Conservation (phyloP, 768 basidiomycete genomes). For the Sporobolomyces phaffii region DNA sequence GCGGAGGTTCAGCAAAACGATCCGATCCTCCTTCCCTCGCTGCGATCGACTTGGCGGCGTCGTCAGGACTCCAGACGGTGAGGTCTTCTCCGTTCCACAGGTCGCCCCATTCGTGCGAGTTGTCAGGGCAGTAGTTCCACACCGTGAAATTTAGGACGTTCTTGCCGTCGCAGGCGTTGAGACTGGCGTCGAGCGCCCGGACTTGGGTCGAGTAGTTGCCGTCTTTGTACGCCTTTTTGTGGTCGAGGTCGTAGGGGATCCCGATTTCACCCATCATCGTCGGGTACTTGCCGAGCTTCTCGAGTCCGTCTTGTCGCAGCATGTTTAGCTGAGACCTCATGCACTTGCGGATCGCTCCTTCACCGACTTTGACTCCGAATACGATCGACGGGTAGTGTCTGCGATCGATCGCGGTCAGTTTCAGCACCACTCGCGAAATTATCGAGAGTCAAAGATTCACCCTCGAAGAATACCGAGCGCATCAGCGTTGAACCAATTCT, state of each 20-base stretch:
- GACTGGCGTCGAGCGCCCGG: conserved; percentile 47
- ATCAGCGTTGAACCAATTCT: conserved; percentile 88
- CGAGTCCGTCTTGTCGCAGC: conserved; percentile 65
- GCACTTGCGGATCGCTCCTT: conserved; percentile 68
- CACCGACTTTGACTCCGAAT: conserved; percentile 75
- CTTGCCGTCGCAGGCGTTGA: conserved; percentile 49
- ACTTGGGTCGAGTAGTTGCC: conserved; percentile 61
- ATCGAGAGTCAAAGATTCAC: not conserved
- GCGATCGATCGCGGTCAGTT: not conserved
- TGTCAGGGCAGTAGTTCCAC: conserved; percentile 55
- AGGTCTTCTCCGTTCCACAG: conserved; percentile 96
- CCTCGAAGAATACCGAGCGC: conserved; percentile 85
- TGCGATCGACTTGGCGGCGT: conserved; percentile 45
- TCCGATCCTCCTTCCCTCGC: conserved; percentile 3
- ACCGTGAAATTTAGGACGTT: conserved; percentile 49
- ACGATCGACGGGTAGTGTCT: conserved; percentile 60
- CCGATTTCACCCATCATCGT: conserved; percentile 95
- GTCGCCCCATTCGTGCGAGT: conserved; percentile 83
- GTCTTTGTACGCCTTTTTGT: conserved; percentile 68
- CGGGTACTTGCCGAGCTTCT: conserved; percentile 61
- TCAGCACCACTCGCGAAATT: too few relatives aligned
- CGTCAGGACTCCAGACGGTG: conserved; percentile 76
- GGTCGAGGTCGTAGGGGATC: conserved; percentile 89
- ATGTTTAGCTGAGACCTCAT: conserved; percentile 76
- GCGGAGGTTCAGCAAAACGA: not conserved